These are phyloP conservation scores for Plasmodium reichenowi DNA, from an alignment of 169 alveolate species.

Conservation along the genomic window DNA sequence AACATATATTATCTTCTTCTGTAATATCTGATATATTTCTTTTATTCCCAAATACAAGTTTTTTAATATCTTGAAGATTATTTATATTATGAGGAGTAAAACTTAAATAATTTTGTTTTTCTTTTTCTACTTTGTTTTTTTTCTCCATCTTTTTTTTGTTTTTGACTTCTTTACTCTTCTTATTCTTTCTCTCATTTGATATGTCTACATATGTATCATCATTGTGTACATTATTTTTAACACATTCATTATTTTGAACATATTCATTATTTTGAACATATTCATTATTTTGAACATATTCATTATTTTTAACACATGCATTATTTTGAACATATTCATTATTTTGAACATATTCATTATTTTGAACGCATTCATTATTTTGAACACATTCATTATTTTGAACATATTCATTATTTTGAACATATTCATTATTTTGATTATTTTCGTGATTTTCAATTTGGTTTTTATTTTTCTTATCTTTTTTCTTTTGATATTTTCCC, in stretches of 20 bases:
- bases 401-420: too few relatives aligned
- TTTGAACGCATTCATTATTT: too few relatives aligned
- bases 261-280: not conserved
- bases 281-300: not conserved
- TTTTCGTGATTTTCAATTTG: not conserved
- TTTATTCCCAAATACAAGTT: conserved; percentile 67
- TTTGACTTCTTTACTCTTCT: not conserved
- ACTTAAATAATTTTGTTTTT: conserved; percentile 13
- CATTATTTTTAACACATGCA: not conserved
- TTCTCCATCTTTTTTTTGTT: not conserved
- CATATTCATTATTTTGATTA: not conserved
- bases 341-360: too few relatives aligned
- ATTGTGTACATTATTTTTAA: not conserved
- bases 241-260: not conserved
- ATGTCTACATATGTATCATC: too few relatives aligned
- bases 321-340: too few relatives aligned
- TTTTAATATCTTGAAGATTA: conserved; percentile 30
- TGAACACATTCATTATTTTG: too few relatives aligned
- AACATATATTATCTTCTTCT: conserved; percentile 67
- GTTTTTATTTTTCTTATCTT: conserved; percentile 14
- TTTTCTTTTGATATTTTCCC: conserved; percentile 65
- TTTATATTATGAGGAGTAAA: conserved; percentile 20
- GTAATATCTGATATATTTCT: conserved; percentile 61
- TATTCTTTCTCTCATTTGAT: not conserved
- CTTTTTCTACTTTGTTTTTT: conserved; percentile 1